Conservation (phyloP, 164 flowering plant species). For the Litsea cubeba region DNA sequence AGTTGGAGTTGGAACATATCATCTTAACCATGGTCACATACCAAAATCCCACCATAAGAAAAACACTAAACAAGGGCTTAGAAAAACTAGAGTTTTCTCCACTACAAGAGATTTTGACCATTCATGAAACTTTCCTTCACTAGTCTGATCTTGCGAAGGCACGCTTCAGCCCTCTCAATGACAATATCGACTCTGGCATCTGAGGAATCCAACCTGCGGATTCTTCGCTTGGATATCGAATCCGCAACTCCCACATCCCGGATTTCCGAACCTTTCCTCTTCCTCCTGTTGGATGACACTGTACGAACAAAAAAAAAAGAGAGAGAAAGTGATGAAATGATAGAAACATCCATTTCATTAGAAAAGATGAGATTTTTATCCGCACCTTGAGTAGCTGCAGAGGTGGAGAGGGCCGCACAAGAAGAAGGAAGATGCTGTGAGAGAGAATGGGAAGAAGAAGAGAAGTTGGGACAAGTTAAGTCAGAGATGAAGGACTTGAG, state of each 20-base stretch:
- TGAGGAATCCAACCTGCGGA: neutral
- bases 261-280: neutral
- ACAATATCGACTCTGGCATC: constrained; percentile 7
- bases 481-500: constrained; percentile 12
- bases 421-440: neutral
- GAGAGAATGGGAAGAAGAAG: neutral
- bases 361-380: neutral
- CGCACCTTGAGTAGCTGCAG: constrained; percentile 11
- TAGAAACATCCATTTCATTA: neutral
- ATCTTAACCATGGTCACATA: too few species aligned
- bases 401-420: constrained; percentile 4
- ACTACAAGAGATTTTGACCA: neutral
- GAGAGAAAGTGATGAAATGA: neutral
- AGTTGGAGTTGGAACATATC: too few species aligned
- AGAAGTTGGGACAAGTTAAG: neutral
- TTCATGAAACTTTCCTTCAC: constrained; percentile 7
- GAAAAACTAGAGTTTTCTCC: neutral
- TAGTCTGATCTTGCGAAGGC: constrained; percentile 12
- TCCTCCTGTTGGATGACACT: constrained; percentile 13
- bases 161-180: constrained; percentile 14
- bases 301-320: neutral
- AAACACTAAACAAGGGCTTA: too few species aligned
- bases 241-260: neutral
- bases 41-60: too few species aligned
- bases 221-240: neutral